Evolutionary conservation across 1,139 yeast species (phyloP), one percentile per base, ranked within the genome.

Genomic region (Candida glucosophila): DNA sequence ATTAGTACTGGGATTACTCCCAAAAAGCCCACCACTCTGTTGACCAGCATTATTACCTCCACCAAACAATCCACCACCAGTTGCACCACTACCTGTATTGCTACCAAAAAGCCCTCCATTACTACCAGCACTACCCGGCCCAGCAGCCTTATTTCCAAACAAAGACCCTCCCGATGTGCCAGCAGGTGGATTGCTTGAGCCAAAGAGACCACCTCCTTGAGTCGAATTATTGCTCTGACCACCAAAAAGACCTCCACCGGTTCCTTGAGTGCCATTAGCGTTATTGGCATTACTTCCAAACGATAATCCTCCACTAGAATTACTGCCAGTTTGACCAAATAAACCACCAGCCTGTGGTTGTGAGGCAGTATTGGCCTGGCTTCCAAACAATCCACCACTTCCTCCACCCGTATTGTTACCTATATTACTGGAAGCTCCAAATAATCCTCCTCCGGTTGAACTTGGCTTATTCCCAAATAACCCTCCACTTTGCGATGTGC

Each of bases 21-120:
- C 54, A 34, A 51, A 49, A n/a, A 48, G 33, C 2, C 55, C 54
- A 6, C 55, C 50, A 17, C 32, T n/a, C 7, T 29, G 16, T 20
- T 21, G 24, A 20, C 22, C 20, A 9, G 29, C 16, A 27, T 34
- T 36, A 32, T 36, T 43, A 6, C 35, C 41, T 11, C 12, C 7
- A 2, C 66, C 67, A 44, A 58, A 60, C 14, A 55, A 38, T 6
- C 67, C 61, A 5, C 63, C 56, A 3, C 46, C 34, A 13, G 36
- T 28, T 14, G 40, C 30, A 20, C 25, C 32, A 18, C 34, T 32
- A 22, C 23, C 23, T 18, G 35, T 32, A 20, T 26, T 29, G 8
- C 30, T 26, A 11, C 52, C 52, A 36, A 49, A 47, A 6, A 47
- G 34, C 6, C 45, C 44, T 11, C 43, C 34, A 5, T 29, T 17